Conservation (phyloP, 352 stramenopile genomes). For the Peronosclerospora sorghi region DNA sequence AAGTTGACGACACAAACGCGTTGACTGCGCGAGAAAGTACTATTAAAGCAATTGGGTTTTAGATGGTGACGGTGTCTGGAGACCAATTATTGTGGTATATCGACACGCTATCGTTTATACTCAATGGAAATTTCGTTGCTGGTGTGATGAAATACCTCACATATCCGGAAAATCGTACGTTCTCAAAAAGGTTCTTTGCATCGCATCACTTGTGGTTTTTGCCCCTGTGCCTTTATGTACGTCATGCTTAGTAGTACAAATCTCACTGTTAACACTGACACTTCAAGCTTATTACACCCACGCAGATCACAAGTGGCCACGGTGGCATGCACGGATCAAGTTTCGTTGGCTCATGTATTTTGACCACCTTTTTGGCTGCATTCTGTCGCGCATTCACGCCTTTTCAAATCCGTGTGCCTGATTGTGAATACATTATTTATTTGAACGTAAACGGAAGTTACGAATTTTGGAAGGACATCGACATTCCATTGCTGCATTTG, state of each 20-base stretch:
- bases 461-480: conserved; percentile 76
- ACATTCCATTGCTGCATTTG: conserved; percentile 58
- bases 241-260: conserved; percentile 1
- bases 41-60: background rate
- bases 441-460: conserved; percentile 77
- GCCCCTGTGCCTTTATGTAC: conserved; percentile 64
- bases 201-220: conserved; percentile 82
- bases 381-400: conserved; percentile 52
- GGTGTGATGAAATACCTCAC: conserved; percentile 87
- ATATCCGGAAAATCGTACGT: conserved; percentile 66
- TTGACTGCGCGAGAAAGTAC: background rate
- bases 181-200: conserved; percentile 73
- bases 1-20: background rate
- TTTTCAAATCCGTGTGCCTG: conserved; percentile 50
- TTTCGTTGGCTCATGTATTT: conserved; percentile 38
- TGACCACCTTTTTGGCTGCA: conserved; percentile 51
- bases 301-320: conserved; percentile 48
- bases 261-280: background rate
- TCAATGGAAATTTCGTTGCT: conserved; percentile 79
- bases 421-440: conserved; percentile 62
- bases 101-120: conserved; percentile 57
- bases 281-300: too few relatives aligned
- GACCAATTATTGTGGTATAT: conserved; percentile 91
- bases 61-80: conserved; percentile 87
- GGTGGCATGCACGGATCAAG: conserved; percentile 67